Evolutionary conservation across 768 basidiomycete species (phyloP), one percentile per base, ranked within the genome.

Genomic region (Asterophora parasitica): DNA sequence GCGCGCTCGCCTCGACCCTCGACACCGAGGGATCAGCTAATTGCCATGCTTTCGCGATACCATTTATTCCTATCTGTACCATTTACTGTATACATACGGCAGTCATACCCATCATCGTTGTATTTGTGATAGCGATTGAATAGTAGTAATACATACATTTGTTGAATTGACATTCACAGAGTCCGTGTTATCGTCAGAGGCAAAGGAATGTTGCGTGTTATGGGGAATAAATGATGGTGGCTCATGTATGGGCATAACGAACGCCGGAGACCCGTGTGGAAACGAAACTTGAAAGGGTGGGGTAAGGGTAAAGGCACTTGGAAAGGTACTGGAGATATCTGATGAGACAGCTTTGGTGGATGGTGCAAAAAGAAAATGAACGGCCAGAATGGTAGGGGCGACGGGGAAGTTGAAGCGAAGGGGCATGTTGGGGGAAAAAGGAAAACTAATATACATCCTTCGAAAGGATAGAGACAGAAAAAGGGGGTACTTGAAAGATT

Each of bases 61-160:
- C 36, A 37, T 37, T n/a, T 50, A 44, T 28, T 15, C 49, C 7
- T 50, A 50, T 48, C 38, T 48, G 39, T 48, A 48, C 40, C 19
- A 20, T 40, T 34, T 39, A 23, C 23, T 23, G 23, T 23, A 27
- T 26, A 37, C 32, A 31, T 19, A 40, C n/a, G 42, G 7, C 9
- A 27, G 4, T 12, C 12, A 12, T 9, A 48, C 47, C 16, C 30
- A 23, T 6, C 23, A 23, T 23, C 23, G 6, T 48, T 32, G n/a
- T 48, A 16, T 42, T 42, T 43, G 43, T 16, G 42, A 44, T 50
- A 50, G 49, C 42, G 12, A 51, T 46, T 54, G 46, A 38, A 60
- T 57, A 59, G 56, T 60, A 55, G 56, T 61, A 60, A 61, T 61
- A 61, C 58, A 61, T 58, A 56, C 46, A 48, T 55, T 55, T 46